Conservation (phyloP, 352 stramenopile species). For the Pythium diclinum region DNA sequence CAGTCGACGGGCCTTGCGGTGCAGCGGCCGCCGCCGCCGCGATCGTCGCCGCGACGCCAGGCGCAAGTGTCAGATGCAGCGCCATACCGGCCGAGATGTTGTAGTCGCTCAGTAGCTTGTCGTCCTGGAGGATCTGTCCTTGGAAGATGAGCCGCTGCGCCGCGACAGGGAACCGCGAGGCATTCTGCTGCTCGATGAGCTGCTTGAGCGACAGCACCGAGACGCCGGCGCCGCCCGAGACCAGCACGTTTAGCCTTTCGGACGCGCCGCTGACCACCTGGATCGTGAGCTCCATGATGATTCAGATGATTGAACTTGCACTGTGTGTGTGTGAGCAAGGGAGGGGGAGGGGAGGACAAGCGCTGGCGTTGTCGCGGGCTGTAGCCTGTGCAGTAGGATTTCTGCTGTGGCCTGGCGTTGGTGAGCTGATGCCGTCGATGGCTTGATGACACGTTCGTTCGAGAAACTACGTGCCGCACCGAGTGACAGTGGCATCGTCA, state of each 20-base stretch:
- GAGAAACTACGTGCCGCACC: neutral
- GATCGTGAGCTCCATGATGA: slow-evolving; percentile 51
- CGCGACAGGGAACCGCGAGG: slow-evolving; percentile 50
- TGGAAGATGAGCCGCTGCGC: slow-evolving; percentile 86
- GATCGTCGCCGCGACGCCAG: slow-evolving; percentile 25
- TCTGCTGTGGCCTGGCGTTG: neutral
- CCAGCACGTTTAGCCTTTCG: slow-evolving; percentile 48
- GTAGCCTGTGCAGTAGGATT: neutral
- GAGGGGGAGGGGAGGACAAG: neutral
- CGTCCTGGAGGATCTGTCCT: slow-evolving; percentile 80
- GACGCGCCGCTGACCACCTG: slow-evolving; percentile 66
- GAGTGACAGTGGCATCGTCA: neutral
- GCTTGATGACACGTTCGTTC: neutral
- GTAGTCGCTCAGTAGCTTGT: slow-evolving; percentile 64
- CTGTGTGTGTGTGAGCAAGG: neutral
- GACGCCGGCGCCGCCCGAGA: slow-evolving; percentile 37
- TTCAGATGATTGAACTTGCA: no score
- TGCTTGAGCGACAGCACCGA: slow-evolving; percentile 70
- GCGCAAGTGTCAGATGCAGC: slow-evolving; percentile 68
- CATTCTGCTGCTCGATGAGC: slow-evolving; percentile 54
- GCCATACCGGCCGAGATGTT: slow-evolving; percentile 55
- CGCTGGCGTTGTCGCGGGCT: no score
- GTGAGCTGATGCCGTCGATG: neutral
- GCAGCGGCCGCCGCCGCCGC: slow-evolving; percentile 15
- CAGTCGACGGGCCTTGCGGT: slow-evolving; percentile 10